Conservation (phyloP, 2,329 filamentous ascomycete genomes). For the Diaporthe sp. region DNA sequence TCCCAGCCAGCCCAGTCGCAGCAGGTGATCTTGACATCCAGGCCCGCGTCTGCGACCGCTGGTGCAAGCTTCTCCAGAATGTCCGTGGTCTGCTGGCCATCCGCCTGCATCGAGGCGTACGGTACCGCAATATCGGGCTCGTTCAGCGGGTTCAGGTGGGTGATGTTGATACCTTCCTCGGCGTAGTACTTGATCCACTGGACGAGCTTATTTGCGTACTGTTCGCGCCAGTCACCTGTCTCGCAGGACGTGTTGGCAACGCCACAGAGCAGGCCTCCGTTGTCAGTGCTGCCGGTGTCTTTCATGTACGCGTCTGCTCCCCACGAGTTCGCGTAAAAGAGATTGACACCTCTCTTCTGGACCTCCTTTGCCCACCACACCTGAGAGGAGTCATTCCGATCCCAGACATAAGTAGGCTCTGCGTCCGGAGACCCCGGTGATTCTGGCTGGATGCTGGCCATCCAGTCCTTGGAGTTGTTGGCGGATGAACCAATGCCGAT, state of each 20-base stretch:
- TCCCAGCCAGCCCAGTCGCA: conserved; percentile 34
- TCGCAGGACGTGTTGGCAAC: conserved; percentile 19
- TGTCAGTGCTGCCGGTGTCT: conserved; percentile 2
- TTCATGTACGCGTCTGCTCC: conserved; percentile 37
- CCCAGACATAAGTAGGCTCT: conserved; percentile 37
- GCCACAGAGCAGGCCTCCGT: conserved; percentile 36
- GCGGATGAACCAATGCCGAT: conserved; percentile 54
- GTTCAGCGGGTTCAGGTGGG: conserved; percentile 42
- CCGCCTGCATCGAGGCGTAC: conserved; percentile 28
- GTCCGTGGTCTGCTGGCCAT: conserved; percentile 36
- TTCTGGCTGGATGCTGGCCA: conserved; percentile 40
- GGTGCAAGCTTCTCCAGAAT: conserved; percentile 33
- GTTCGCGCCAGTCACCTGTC: conserved; percentile 36
- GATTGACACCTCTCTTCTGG: conserved; percentile 35
- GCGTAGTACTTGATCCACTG: conserved; percentile 36
- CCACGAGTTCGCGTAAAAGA: conserved; percentile 36
- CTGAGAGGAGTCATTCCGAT: conserved; percentile 39
- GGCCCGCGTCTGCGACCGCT: conserved; percentile 22
- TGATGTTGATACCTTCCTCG: conserved; percentile 42
- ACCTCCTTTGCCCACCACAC: conserved; percentile 39
- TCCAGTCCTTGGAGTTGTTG: conserved; percentile 49
- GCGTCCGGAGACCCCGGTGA: conserved; percentile 34
- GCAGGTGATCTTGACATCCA: conserved; percentile 34
- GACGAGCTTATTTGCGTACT: conserved; percentile 36
- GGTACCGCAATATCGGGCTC: conserved; percentile 41